Evolutionary conservation across 2,329 filamentous ascomycete species (phyloP).

Genomic region (Scedosporium aurantiacum): DNA sequence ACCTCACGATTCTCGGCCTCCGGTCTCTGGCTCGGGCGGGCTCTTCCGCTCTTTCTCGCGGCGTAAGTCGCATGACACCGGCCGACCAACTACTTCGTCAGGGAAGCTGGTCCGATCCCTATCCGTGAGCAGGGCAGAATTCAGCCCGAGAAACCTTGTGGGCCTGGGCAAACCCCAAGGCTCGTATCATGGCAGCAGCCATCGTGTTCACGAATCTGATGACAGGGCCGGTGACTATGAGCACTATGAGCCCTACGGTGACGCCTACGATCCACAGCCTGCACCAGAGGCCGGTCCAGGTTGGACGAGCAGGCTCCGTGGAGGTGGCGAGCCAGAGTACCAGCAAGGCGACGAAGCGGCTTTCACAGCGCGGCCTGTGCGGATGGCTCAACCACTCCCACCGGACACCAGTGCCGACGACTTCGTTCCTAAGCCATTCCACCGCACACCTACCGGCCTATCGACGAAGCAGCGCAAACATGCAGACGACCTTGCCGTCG

Average conservation of each 20-base stretch:
- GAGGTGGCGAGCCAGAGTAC: conserved; percentile 37
- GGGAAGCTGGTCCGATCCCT: conserved; percentile 10
- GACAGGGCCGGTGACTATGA: conserved; percentile 3
- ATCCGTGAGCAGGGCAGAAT: conserved; percentile 8
- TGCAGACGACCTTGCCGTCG: conserved; percentile 46
- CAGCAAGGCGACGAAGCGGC: conserved; percentile 45
- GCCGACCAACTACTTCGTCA: not conserved
- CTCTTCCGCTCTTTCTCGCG: conserved; percentile 25
- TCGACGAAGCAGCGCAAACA: conserved; percentile 50
- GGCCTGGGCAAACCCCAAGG: not conserved
- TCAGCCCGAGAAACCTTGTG: conserved; percentile 15
- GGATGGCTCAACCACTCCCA: conserved; percentile 11
- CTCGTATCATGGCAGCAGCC: not conserved
- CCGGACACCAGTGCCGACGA: not conserved
- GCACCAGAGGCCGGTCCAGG: not conserved
- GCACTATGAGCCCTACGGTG: conserved; percentile 9
- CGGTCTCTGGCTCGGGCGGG: conserved; percentile 11
- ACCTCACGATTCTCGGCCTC: conserved; percentile 19
- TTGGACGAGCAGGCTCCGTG: conserved; percentile 20
- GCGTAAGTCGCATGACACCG: conserved; percentile 14
- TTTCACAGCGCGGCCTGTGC: conserved; percentile 35
- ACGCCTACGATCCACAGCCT: conserved; percentile 19
- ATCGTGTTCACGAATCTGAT: not conserved
- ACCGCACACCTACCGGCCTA: conserved; percentile 59
- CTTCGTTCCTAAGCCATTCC: conserved; percentile 33